phyloP scores from a whole-genome alignment of 352 stramenopile species.

The Phytophthora hibernalis region DNA sequence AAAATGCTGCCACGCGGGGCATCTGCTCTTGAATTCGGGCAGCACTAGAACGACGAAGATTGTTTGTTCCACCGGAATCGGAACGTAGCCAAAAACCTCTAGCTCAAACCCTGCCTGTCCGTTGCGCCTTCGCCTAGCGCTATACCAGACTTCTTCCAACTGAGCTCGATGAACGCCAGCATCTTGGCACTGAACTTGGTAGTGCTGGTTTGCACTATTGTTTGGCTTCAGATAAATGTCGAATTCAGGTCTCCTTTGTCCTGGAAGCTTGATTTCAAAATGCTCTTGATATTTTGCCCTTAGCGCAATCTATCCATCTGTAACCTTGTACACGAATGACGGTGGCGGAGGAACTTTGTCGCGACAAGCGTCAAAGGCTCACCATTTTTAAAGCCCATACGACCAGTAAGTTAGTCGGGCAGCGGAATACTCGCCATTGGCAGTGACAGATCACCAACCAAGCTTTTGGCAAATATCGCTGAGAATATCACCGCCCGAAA shows the following conservation, averaged over 20 bases:
- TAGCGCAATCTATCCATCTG: constrained; percentile 4
- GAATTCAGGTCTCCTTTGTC: constrained; percentile 5
- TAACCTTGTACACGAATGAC: constrained; percentile 5
- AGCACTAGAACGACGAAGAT: constrained; percentile 7
- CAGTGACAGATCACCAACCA: no score
- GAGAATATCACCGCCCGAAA: no score
- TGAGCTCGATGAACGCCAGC: no score
- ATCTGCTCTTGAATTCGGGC: constrained; percentile 20
- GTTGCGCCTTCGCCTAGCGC: constrained; percentile 9
- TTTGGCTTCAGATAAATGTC: constrained; percentile 14
- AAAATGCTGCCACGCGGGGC: constrained; percentile 11
- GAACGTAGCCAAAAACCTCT: constrained; percentile 19
- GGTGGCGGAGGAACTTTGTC: constrained; percentile 14
- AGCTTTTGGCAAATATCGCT: no score
- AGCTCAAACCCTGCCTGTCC: constrained; percentile 23
- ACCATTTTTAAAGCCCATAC: no score
- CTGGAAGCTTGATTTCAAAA: constrained; percentile 12
- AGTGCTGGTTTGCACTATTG: constrained; percentile 16
- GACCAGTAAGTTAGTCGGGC: no score
- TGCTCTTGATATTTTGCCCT: constrained; percentile 3
- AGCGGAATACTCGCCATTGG: no score
- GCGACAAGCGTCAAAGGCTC: no score
- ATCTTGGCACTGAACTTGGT: constrained; percentile 2
- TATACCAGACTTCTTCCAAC: no score
- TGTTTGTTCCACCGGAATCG: constrained; percentile 1